These are phyloP conservation scores for Earliella scabrosa DNA, from an alignment of 1,284 basidiomycete genomes.

Conservation along the genomic window DNA sequence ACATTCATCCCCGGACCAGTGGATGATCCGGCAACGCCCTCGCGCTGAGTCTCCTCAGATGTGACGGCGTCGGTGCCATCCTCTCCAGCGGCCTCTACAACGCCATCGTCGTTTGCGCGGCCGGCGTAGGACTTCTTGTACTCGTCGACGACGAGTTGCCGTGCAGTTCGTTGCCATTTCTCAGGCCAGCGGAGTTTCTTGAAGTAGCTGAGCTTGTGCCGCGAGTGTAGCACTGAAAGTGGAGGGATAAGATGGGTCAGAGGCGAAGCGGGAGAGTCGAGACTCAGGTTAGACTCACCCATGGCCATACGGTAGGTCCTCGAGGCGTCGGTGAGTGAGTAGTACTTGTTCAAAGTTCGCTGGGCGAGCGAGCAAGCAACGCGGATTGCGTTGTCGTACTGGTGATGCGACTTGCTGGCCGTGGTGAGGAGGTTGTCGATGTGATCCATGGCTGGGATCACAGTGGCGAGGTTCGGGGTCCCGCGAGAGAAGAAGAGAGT, in stretches of 20 bases:
- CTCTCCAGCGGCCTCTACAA: too few species aligned
- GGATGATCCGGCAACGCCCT: too few species aligned
- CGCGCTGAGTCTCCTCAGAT: too few species aligned
- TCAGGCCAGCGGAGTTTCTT: background rate
- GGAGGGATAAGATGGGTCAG: too few species aligned
- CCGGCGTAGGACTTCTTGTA: background rate
- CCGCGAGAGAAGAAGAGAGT: conserved; percentile 31
- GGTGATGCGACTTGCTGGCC: background rate
- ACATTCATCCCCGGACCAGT: too few species aligned
- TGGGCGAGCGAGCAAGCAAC: background rate
- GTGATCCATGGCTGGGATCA: conserved; percentile 35
- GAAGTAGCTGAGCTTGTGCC: background rate
- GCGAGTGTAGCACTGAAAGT: background rate
- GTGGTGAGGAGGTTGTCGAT: conserved; percentile 29
- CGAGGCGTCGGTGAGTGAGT: background rate
- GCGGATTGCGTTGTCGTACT: conserved; percentile 9
- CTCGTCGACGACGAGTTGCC: background rate
- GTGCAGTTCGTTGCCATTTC: background rate
- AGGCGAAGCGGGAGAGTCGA: too few species aligned
- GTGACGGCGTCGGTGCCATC: too few species aligned
- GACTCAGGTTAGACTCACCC: background rate
- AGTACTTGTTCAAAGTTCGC: background rate
- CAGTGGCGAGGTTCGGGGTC: conserved; percentile 28
- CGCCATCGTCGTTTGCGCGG: too few species aligned
- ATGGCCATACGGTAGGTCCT: background rate